phyloP scores from a whole-genome alignment of 345 rosid species.

The Eutrema yunnanense region DNA sequence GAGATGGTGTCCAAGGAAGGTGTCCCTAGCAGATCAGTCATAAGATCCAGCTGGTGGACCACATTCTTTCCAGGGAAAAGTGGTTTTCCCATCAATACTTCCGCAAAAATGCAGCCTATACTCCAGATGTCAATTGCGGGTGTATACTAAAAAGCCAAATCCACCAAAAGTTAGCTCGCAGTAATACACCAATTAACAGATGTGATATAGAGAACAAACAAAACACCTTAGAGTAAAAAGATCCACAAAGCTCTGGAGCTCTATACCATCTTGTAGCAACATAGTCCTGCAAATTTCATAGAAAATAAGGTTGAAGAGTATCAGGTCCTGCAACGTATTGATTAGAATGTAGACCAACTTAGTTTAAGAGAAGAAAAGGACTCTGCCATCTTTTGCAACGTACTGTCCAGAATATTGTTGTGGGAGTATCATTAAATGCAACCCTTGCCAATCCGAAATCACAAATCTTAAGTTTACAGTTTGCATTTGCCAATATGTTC shows the following conservation, averaged over 20 bases:
- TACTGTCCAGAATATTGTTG: slow-evolving; percentile 95
- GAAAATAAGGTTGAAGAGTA: slow-evolving; percentile 3
- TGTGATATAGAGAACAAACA: not conserved
- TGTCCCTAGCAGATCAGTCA: slow-evolving; percentile 95
- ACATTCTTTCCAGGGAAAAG: slow-evolving; percentile 95
- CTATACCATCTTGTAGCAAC: slow-evolving; percentile 99
- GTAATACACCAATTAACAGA: not conserved
- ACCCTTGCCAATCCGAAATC: slow-evolving; percentile 97
- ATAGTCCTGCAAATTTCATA: slow-evolving; percentile 56
- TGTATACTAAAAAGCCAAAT: slow-evolving; percentile 63
- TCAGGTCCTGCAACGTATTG: not conserved
- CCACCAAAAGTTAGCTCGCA: not conserved
- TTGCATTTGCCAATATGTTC: slow-evolving; percentile 96
- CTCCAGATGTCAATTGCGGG: slow-evolving; percentile 98
- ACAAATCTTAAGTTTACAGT: slow-evolving; percentile 92
- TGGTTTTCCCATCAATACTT: slow-evolving; percentile 81
- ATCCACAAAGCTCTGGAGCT: slow-evolving; percentile 98
- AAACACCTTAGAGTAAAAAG: slow-evolving; percentile 89
- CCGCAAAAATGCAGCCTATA: slow-evolving; percentile 96
- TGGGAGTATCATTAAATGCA: slow-evolving; percentile 85
- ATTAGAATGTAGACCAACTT: not conserved
- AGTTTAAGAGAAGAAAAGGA: slow-evolving; percentile 1
- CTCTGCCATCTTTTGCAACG: slow-evolving; percentile 6
- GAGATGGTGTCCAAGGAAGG: slow-evolving; percentile 90
- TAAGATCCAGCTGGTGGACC: slow-evolving; percentile 92